Percentiles rank a stretch among this genome's conserved stretches.
phyloP scores from a whole-genome alignment of 73 alveolate species.

The Paramecium primaurelia region DNA sequence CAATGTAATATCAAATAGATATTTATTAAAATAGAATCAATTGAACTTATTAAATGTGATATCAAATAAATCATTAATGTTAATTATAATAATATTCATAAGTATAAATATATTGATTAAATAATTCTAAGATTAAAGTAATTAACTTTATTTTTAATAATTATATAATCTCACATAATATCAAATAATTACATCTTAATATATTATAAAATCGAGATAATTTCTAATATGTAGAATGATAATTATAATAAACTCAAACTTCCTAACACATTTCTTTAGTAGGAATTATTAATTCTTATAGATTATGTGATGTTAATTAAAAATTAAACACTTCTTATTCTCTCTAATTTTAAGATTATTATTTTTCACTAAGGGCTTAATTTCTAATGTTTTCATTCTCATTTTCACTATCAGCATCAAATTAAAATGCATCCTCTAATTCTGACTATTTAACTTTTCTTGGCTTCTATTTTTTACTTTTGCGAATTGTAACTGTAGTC shows the following conservation, averaged over 20 bases:
- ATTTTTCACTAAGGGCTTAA: background rate
- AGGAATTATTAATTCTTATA: background rate
- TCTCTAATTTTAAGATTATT: background rate
- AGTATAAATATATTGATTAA: no score
- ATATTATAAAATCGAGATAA: background rate
- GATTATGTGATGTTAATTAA: background rate
- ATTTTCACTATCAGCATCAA: background rate
- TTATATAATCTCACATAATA: no score
- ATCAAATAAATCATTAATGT: no score
- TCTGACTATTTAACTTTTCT: background rate
- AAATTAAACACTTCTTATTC: background rate
- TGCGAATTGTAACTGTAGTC: background rate
- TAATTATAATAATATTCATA: no score
- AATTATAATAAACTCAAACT: background rate
- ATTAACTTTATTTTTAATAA: no score
- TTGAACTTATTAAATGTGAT: no score
- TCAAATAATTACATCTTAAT: no score
- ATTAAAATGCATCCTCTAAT: background rate
- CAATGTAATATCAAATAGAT: no score
- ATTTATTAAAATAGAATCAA: no score
- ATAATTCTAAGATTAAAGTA: no score
- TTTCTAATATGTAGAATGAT: background rate
- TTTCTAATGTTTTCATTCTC: background rate
- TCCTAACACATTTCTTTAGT: background rate
- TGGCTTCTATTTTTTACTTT: background rate